Evolutionary conservation across 345 rosid genomes (phyloP).

Genomic region (Acer campestre): DNA sequence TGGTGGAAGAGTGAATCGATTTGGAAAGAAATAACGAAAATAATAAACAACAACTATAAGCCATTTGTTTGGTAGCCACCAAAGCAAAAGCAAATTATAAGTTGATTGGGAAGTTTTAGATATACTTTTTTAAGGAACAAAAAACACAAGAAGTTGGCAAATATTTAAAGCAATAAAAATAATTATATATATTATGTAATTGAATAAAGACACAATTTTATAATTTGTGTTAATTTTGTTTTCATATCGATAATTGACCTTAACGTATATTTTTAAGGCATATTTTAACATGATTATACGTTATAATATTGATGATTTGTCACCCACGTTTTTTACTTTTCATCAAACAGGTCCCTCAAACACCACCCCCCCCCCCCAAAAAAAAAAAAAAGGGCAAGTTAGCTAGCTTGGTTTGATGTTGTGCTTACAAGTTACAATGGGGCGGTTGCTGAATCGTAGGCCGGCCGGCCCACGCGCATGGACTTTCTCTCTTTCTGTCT

Average conservation of each 20-base stretch:
- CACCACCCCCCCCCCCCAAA: too few relatives aligned
- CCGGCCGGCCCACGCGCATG: constrained; percentile 7
- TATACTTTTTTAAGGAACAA: background rate
- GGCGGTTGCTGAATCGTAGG: background rate
- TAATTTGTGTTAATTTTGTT: too few relatives aligned
- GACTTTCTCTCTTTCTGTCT: background rate
- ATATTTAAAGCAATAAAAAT: too few relatives aligned
- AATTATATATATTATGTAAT: too few relatives aligned
- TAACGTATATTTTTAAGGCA: too few relatives aligned
- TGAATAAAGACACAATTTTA: too few relatives aligned
- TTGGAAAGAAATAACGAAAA: background rate
- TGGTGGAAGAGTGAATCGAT: constrained; percentile 1
- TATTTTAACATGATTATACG: too few relatives aligned
- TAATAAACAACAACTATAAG: background rate
- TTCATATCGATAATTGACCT: too few relatives aligned
- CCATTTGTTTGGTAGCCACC: background rate
- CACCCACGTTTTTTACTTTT: background rate
- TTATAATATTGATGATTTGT: background rate
- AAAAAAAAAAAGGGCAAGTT: too few relatives aligned
- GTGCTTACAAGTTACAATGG: constrained; percentile 3
- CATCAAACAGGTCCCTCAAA: background rate
- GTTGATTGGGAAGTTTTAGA: background rate
- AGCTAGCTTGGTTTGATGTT: background rate
- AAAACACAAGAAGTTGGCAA: background rate
- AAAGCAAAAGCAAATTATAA: background rate